Evolutionary conservation across 1,139 yeast genomes (phyloP).

Genomic region (Hansenula sp.): DNA sequence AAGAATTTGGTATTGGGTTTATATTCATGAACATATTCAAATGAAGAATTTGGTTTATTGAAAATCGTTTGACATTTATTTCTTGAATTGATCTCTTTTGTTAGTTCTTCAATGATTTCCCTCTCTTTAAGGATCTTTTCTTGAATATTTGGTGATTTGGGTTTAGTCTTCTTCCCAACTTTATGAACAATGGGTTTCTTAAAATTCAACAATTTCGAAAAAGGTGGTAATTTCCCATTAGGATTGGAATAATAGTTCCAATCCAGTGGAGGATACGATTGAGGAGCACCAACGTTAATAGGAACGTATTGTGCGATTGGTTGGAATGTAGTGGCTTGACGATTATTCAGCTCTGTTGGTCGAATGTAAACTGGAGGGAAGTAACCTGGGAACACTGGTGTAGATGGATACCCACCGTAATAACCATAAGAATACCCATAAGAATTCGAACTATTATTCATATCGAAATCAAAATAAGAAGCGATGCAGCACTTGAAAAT

Average conservation of each 20-base stretch:
- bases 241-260: too few relatives aligned
- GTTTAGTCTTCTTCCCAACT: background rate
- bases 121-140: background rate
- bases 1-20: constrained; percentile 5
- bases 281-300: too few relatives aligned
- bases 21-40: background rate
- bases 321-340: too few relatives aligned
- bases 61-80: background rate
- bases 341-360: background rate
- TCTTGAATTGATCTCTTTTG: background rate
- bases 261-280: background rate
- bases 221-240: constrained; percentile 7
- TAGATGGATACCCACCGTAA: too few relatives aligned
- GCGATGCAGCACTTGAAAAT: too few relatives aligned
- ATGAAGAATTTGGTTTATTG: background rate
- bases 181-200: background rate
- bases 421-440: too few relatives aligned
- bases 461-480: too few relatives aligned
- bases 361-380: too few relatives aligned
- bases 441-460: too few relatives aligned
- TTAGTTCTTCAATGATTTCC: background rate
- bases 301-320: too few relatives aligned
- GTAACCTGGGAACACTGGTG: too few relatives aligned
- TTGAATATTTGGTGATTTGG: background rate
- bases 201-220: background rate